Evolutionary conservation across 305 asterid genomes (phyloP), one percentile per base, ranked within the genome.

Genomic region (Fraxinus sp.): DNA sequence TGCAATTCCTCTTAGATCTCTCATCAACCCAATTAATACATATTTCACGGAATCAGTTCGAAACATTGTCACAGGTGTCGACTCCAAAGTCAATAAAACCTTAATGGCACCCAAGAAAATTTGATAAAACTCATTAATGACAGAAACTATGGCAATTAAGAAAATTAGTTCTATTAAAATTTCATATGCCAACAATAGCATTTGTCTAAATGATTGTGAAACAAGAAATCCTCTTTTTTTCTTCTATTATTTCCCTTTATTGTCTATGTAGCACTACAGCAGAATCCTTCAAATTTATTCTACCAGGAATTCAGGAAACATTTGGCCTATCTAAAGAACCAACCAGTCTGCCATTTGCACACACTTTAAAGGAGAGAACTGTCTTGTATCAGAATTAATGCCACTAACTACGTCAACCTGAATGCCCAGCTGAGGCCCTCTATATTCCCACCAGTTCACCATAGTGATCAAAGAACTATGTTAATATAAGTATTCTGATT

Each of bases 1-100:
- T 80, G 95, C 92, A 86, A 93, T 88, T 57, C 99, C 99, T 88
- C 99, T 91, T 43, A 96, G 92, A 90, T 94, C 99, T 90, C 99
- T 94, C 98, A 90, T 94, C 93, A 96, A 86, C 80, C 99, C 99
- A 86, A 93, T 91, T 79, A 96, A 86, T 74, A 94, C 94, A 89
- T 91, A 94, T 85, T 96, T 96, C 75, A 94, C 98, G 80, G 90
- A 86, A 82, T 96, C 98, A 28, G 92, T 89, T 87, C 97, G 92
- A 86, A 96, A 96, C 92, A 94, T 80, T 77, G 90, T 83, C 86
- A 93, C 98, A 0, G 95, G 94, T 64, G 94, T 90, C 77, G 96
- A 91, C 88, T 91, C 94, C 90, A 96, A 87, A 80, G 89, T 91
- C 76, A 91, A 78, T 81, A 94, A 94, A 43, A 91, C 97, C 99